These are phyloP conservation scores for Mucor circinelloides DNA, from an alignment of 371 early-diverging fungal genomes.

Conservation along the genomic window DNA sequence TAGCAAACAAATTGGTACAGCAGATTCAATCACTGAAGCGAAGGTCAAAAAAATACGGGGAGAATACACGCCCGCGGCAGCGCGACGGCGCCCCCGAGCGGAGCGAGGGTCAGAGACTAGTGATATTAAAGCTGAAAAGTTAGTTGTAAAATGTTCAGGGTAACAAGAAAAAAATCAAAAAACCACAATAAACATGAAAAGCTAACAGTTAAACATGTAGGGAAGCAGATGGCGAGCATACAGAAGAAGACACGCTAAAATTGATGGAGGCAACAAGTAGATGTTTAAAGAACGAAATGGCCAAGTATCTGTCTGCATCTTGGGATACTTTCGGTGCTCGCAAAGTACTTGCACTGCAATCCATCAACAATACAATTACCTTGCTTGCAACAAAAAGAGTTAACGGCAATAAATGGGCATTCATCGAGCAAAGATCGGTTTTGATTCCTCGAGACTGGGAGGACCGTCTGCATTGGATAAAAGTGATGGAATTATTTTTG, in stretches of 20 bases:
- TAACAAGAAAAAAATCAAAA: too few relatives aligned
- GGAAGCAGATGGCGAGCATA: constrained; percentile 11
- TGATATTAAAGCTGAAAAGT: too few relatives aligned
- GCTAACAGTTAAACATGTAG: constrained; percentile 20
- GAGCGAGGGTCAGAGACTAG: too few relatives aligned
- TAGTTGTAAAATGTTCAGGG: too few relatives aligned
- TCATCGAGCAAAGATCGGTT: constrained; percentile 20
- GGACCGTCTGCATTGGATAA: not conserved
- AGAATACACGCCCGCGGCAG: too few relatives aligned
- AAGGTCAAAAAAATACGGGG: too few relatives aligned
- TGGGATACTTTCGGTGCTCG: constrained; percentile 13
- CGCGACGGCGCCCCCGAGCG: too few relatives aligned
- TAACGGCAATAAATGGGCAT: constrained; percentile 14
- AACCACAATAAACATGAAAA: too few relatives aligned
- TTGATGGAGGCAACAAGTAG: constrained; percentile 19
- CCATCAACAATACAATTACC: constrained; percentile 12
- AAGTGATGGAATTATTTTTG: not conserved
- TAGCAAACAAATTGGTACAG: too few relatives aligned
- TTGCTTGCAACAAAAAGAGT: constrained; percentile 15
- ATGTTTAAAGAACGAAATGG: constrained; percentile 20
- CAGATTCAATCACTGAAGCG: too few relatives aligned
- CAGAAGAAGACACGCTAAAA: constrained; percentile 22
- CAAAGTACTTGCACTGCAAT: constrained; percentile 13
- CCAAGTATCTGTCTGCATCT: constrained; percentile 9
- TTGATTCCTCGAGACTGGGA: constrained; percentile 19